phyloP scores from a whole-genome alignment of 2,329 filamentous ascomycete genomes.

The Cladophialophora chaetospira region DNA sequence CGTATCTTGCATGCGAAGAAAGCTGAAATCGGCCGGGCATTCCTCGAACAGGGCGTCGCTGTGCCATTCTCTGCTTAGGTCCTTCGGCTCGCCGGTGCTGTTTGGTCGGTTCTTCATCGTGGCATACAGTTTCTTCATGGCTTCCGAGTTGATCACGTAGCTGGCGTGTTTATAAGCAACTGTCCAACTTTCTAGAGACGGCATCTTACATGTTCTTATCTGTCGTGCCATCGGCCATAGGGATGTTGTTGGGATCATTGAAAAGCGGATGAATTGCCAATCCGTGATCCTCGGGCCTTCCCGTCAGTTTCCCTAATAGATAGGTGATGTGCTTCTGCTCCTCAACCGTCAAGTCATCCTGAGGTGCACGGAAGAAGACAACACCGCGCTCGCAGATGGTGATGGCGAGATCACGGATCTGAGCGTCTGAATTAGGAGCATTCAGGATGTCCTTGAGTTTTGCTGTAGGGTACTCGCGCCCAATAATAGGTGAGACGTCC shows the following conservation, averaged over 20 bases:
- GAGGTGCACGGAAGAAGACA: slow-evolving; percentile 65
- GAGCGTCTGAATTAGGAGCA: slow-evolving; percentile 62
- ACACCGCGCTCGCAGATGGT: slow-evolving; percentile 60
- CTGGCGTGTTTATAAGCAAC: slow-evolving; percentile 34
- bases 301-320: slow-evolving; percentile 47
- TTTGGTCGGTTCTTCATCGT: slow-evolving; percentile 41
- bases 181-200: too few species aligned
- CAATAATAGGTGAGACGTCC: slow-evolving; percentile 45
- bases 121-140: slow-evolving; percentile 53
- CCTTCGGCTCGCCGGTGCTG: slow-evolving; percentile 17
- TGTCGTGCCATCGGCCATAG: slow-evolving; percentile 28
- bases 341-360: slow-evolving; percentile 46
- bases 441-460: slow-evolving; percentile 59
- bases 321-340: slow-evolving; percentile 51
- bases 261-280: slow-evolving; percentile 58
- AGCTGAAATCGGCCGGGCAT: slow-evolving; percentile 25
- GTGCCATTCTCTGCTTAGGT: slow-evolving; percentile 26
- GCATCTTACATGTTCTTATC: slow-evolving; percentile 27
- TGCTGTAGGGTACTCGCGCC: slow-evolving; percentile 44
- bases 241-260: slow-evolving; percentile 28
- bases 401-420: slow-evolving; percentile 65
- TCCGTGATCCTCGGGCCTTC: slow-evolving; percentile 51
- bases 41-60: slow-evolving; percentile 27
- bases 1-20: slow-evolving; percentile 26
- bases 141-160: slow-evolving; percentile 61